Base-by-base conservation (phyloP, 2,329 filamentous ascomycete species). In the Trichoderma sp. region DNA sequence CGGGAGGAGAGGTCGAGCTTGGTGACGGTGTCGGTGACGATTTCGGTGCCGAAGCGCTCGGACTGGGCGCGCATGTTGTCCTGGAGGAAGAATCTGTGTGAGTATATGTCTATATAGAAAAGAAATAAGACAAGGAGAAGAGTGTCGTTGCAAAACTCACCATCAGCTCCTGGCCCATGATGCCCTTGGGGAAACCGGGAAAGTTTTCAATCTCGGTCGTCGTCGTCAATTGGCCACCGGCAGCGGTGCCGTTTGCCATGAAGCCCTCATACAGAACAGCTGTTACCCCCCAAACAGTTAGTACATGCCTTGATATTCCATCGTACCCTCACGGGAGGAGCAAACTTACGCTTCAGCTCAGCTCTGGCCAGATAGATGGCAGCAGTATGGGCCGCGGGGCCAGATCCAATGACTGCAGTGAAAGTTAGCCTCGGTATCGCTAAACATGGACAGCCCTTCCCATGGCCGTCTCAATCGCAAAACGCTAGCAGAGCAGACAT, bases 161-260 rank as follows among this genome's bases (percentile, higher is more conserved):
- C 96, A 99, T 99, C 76, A 99, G 86, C 79, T 94, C 92, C 71
- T 88, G 84, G 76, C 96, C 96, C 83, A 94, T 92, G 81, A 99
- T 94, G 74, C 92, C 93, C 77, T 93, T 89, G 78, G 93, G 92
- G 85, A 98, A 99, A 62, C 96, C 96, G 30, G 96, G 96, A 84
- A 92, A 99, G 88, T 99, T 99, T 87, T 99, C 96, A 73, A 99
- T 91, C 76, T 99, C 97, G 78, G 97, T 98, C 70, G 96, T 99
- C 30, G 97, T 99, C 70, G 97, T 99, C 76, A 99, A 88, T 87
- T 99, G 96, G 71, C 96, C 96, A 76, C 96, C 96, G 58, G 96
- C 94, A 7, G 96, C 96, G 78, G 97, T 97, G 79, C 95, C 96
- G 80, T 98, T 96, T 78, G 96, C 96, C 82, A 99, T 91, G 88